Evolutionary conservation across 192 early-diverging fungal genomes (phyloP), one percentile per base, ranked within the genome.

Genomic region (Phycomyces blakesleeanus): DNA sequence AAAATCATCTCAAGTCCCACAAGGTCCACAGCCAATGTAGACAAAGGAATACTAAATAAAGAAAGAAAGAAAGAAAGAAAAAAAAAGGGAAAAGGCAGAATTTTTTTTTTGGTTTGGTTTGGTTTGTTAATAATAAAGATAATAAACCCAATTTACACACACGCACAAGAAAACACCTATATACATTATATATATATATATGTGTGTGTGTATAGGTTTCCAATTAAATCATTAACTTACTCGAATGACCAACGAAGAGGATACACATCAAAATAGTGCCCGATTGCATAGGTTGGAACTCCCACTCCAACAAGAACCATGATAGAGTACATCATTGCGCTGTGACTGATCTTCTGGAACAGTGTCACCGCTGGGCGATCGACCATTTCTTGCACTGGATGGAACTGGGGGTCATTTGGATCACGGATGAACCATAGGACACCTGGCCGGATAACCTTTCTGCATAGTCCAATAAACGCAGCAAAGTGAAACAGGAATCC

Each of bases 361-460:
- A 97, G 92, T 24, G 83, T 73, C 22, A 81, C 60, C 22, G 89
- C 76, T 27, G 90, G 87, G 16, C 88, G 82, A 62, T 95, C 91
- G 3, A 95, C 65, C 39, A 98, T 94, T 64, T 99, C 97, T 55
- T 89, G 86, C 63, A 99, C 91, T 6, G 95, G 93, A 67, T 94
- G 88, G 71, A 96, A 96, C 34, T 92, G 86, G 20, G 94, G 91
- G 68, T 99, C 97, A 52, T 92, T 95, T 1, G 95, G 96, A 66
- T 99, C 96, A 49, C 95, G 87, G 57, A 99, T 93, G 69, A 98
- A 98, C 97, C 97, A 99, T 83, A 99, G 83, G 24, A 97, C 92
- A 18, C 97, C 97, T 2, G 90, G 90, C 0, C 97, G 87, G 27
- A 97, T 85, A 18, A 95, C 80, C 42, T 89, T 83, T 27, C 95